Conservation (phyloP, 2,329 filamentous ascomycete species). For the Colletotrichum melonis region DNA sequence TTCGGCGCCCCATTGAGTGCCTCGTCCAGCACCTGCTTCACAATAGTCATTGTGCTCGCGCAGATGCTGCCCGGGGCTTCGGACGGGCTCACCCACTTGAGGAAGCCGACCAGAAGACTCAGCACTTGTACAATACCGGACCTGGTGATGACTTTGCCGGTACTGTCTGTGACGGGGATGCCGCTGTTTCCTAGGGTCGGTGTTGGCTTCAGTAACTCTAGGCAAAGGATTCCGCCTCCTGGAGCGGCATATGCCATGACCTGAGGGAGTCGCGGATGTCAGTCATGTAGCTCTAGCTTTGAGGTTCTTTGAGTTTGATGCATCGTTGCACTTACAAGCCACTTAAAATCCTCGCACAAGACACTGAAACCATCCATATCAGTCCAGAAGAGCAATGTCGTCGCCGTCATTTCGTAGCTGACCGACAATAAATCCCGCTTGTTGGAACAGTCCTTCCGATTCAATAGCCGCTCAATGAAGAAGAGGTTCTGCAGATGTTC, state of each 20-base stretch:
- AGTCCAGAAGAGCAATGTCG: conserved; percentile 60
- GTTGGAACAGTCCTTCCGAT: conserved; percentile 53
- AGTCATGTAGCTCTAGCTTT: too few relatives aligned
- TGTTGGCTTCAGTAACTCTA: conserved; percentile 54
- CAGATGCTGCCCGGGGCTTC: conserved; percentile 61
- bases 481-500: conserved; percentile 68
- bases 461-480: conserved; percentile 66
- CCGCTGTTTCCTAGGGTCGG: conserved; percentile 42
- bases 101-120: conserved; percentile 60
- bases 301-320: too few relatives aligned
- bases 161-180: conserved; percentile 34
- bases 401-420: conserved; percentile 59
- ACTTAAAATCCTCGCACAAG: conserved; percentile 58
- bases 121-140: conserved; percentile 64
- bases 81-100: conserved; percentile 61
- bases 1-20: conserved; percentile 52
- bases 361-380: conserved; percentile 57
- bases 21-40: conserved; percentile 62
- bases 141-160: conserved; percentile 51
- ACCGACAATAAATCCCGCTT: conserved; percentile 55
- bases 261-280: conserved; percentile 39
- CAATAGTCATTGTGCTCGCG: conserved; percentile 56
- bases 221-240: conserved; percentile 60
- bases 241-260: conserved; percentile 63
- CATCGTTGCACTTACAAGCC: conserved; percentile 51